These are phyloP conservation scores for Fusarium zealandicum DNA, from an alignment of 2,329 filamentous ascomycete species.

Conservation along the genomic window DNA sequence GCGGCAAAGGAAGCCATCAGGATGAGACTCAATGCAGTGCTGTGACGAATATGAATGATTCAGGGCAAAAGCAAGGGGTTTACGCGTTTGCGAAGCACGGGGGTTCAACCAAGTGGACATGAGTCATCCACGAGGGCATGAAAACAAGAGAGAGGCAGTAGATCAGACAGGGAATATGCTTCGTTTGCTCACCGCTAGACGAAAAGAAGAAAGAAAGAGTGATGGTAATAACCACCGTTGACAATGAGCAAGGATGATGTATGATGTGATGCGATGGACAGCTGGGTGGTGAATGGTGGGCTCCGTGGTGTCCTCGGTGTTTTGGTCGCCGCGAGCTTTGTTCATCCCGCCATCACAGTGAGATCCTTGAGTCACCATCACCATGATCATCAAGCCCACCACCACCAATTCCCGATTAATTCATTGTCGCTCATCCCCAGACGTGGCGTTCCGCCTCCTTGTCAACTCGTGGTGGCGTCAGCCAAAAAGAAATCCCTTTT, in stretches of 20 bases:
- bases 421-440: background rate
- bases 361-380: background rate
- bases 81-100: constrained; percentile 7
- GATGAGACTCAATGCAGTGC: constrained; percentile 1
- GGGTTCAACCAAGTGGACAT: background rate
- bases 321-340: background rate
- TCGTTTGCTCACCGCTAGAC: constrained; percentile 29
- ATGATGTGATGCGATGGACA: constrained; percentile 8
- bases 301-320: background rate
- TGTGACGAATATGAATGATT: background rate
- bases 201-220: background rate
- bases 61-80: background rate
- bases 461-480: background rate
- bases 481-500: background rate
- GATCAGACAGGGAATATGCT: constrained; percentile 1
- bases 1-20: constrained; percentile 24
- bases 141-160: constrained; percentile 5
- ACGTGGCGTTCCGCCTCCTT: background rate
- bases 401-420: background rate
- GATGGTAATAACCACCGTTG: constrained; percentile 1
- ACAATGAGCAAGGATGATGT: constrained; percentile 1
- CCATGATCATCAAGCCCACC: background rate
- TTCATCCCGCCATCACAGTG: background rate
- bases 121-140: background rate
- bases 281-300: background rate